Percentiles rank a stretch among this genome's conserved stretches.
These are phyloP conservation scores for Pluteus cervinus DNA, from an alignment of 768 basidiomycete species.

Conservation along the genomic window DNA sequence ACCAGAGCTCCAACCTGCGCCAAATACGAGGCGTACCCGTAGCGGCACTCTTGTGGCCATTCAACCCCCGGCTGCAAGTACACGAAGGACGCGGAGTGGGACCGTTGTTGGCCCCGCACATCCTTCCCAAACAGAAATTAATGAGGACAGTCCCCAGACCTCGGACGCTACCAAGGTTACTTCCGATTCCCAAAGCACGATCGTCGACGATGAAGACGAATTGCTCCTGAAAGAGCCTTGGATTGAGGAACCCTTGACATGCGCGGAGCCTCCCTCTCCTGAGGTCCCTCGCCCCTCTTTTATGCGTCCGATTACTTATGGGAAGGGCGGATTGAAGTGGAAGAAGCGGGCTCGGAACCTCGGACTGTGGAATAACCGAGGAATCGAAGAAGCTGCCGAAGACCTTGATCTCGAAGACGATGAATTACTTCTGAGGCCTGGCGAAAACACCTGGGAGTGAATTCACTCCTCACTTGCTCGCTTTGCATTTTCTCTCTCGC, in stretches of 20 bases:
- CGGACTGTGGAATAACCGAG: slow-evolving; percentile 5
- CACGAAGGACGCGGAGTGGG: slow-evolving; percentile 24
- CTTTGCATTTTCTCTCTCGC: too few species aligned
- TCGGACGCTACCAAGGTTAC: not conserved
- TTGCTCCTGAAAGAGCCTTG: slow-evolving; percentile 25
- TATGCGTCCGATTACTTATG: slow-evolving; percentile 13
- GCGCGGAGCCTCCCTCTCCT: slow-evolving; percentile 33
- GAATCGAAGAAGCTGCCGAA: slow-evolving; percentile 8
- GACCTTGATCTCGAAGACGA: slow-evolving; percentile 15
- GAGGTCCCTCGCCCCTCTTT: slow-evolving; percentile 21
- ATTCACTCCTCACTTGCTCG: too few species aligned
- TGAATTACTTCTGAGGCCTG: slow-evolving; percentile 15
- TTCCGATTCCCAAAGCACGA: slow-evolving; percentile 2
- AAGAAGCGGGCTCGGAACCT: slow-evolving; percentile 9
- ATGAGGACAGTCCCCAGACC: slow-evolving; percentile 7
- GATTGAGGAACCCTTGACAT: too few species aligned
- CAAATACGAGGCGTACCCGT: slow-evolving; percentile 33
- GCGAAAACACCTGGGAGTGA: too few species aligned
- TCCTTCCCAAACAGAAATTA: slow-evolving; percentile 1
- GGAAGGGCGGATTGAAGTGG: slow-evolving; percentile 6
- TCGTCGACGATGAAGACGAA: slow-evolving; percentile 6
- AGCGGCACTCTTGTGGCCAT: slow-evolving; percentile 41
- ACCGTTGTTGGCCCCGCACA: slow-evolving; percentile 23
- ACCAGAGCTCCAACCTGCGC: slow-evolving; percentile 5
- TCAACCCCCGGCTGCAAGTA: slow-evolving; percentile 15